These are phyloP conservation scores for Bathelium albidoporum DNA, from an alignment of 495 filamentous ascomycete genomes.

Conservation along the genomic window DNA sequence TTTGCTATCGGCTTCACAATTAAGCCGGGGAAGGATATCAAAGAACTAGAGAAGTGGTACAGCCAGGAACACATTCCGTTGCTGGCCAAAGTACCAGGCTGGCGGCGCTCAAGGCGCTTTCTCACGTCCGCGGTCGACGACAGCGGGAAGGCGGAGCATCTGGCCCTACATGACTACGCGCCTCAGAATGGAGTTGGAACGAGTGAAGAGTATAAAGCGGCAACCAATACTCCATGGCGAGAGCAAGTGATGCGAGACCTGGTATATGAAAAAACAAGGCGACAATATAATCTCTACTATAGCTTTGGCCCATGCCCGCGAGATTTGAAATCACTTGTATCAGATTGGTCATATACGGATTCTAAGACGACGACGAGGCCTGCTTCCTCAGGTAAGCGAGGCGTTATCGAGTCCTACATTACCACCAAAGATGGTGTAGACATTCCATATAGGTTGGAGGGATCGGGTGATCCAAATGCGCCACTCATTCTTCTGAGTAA, in stretches of 20 bases:
- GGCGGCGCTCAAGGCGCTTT: constrained; percentile 59
- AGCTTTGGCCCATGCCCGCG: constrained; percentile 64
- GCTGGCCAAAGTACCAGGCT: constrained; percentile 63
- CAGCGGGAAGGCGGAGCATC: constrained; percentile 40
- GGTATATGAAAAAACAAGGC: constrained; percentile 43
- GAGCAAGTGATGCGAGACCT: constrained; percentile 45
- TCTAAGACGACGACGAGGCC: constrained; percentile 42
- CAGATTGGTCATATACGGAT: constrained; percentile 44
- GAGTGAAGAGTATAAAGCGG: constrained; percentile 51
- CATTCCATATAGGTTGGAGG: constrained; percentile 66
- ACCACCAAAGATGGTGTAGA: constrained; percentile 55
- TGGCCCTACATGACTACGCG: constrained; percentile 62
- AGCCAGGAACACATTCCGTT: constrained; percentile 60
- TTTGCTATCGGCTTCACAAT: constrained; percentile 51
- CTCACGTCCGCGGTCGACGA: constrained; percentile 45
- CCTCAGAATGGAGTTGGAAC: constrained; percentile 50
- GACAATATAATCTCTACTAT: constrained; percentile 62
- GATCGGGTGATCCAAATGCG: constrained; percentile 50
- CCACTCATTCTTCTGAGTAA: constrained; percentile 65
- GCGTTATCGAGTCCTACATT: constrained; percentile 54
- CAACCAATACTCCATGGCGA: constrained; percentile 48
- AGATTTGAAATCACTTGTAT: constrained; percentile 44
- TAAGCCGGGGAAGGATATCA: constrained; percentile 39
- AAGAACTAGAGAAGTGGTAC: constrained; percentile 57
- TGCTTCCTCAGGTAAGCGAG: constrained; percentile 30